Conservation (phyloP, 352 stramenopile genomes). For the Globisporangium okanoganense region DNA sequence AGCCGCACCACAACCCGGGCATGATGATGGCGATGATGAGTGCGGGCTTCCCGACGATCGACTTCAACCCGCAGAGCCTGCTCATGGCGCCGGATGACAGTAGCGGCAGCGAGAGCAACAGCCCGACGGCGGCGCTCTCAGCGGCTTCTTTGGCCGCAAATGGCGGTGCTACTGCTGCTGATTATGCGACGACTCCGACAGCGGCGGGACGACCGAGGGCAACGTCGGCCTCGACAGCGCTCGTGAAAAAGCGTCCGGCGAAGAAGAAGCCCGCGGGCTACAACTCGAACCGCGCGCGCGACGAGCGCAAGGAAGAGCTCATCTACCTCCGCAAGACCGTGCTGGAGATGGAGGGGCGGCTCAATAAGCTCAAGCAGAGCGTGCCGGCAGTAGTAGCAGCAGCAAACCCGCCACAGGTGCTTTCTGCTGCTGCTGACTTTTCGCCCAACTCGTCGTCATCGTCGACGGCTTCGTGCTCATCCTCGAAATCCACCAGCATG, state of each 20-base stretch:
- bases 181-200: background rate
- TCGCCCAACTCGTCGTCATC: conserved; percentile 7
- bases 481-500: background rate
- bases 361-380: conserved; percentile 27
- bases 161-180: background rate
- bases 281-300: conserved; percentile 53
- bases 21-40: conserved; percentile 21
- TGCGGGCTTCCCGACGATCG: conserved; percentile 13
- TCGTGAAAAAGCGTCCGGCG: conserved; percentile 27
- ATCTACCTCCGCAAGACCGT: conserved; percentile 63
- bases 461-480: background rate
- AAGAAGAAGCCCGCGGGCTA: conserved; percentile 36
- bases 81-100: conserved; percentile 9
- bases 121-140: background rate
- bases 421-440: background rate
- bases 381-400: background rate
- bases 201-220: no score
- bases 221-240: conserved; percentile 4
- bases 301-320: conserved; percentile 63
- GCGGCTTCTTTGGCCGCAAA: conserved; percentile 13
- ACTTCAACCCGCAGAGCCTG: conserved; percentile 14
- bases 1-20: conserved; percentile 14
- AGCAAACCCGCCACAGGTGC: background rate
- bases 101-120: conserved; percentile 6
- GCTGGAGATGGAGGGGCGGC: conserved; percentile 36